phyloP scores from a whole-genome alignment of 352 stramenopile species.

The Aphanomyces cochlioides region DNA sequence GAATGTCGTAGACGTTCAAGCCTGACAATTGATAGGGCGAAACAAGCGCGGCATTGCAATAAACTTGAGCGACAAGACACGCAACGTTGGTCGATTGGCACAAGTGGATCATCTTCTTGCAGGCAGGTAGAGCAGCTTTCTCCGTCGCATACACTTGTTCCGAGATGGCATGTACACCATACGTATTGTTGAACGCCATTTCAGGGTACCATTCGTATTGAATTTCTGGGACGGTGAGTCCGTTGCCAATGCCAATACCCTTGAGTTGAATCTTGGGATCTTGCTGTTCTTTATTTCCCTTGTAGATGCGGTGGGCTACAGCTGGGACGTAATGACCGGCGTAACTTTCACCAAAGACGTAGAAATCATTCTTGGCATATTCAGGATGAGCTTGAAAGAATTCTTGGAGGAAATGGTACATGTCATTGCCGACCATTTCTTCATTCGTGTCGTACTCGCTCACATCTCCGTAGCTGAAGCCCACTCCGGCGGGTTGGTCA shows the following conservation, averaged over 20 bases:
- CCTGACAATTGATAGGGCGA: conserved; percentile 49
- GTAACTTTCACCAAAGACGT: conserved; percentile 92
- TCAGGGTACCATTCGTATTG: conserved; percentile 84
- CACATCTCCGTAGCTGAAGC: conserved; percentile 90
- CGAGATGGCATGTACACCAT: conserved; percentile 65
- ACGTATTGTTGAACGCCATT: conserved; percentile 91
- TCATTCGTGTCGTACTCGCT: conserved; percentile 88
- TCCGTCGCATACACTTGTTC: conserved; percentile 61
- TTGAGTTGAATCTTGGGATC: conserved; percentile 82
- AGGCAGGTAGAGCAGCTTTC: conserved; percentile 58
- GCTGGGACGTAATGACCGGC: conserved; percentile 92
- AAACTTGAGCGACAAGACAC: conserved; percentile 83
- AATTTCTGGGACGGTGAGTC: conserved; percentile 90
- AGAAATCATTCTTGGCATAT: conserved; percentile 89
- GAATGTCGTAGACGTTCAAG: conserved; percentile 88
- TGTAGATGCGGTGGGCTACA: conserved; percentile 70
- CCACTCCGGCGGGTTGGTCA: conserved; percentile 93
- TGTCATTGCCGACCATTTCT: conserved; percentile 92
- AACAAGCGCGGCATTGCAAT: conserved; percentile 86
- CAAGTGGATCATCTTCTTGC: conserved; percentile 71
- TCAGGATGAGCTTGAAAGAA: conserved; percentile 90
- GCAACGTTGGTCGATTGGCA: conserved; percentile 75
- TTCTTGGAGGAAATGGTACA: conserved; percentile 93
- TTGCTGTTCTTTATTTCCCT: conserved; percentile 58
- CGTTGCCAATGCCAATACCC: conserved; percentile 95